A percentile compares a stretch with the other conserved stretches of the same genome.
Conservation (phyloP, 768 basidiomycete genomes). For the Kwoniella sp. region DNA sequence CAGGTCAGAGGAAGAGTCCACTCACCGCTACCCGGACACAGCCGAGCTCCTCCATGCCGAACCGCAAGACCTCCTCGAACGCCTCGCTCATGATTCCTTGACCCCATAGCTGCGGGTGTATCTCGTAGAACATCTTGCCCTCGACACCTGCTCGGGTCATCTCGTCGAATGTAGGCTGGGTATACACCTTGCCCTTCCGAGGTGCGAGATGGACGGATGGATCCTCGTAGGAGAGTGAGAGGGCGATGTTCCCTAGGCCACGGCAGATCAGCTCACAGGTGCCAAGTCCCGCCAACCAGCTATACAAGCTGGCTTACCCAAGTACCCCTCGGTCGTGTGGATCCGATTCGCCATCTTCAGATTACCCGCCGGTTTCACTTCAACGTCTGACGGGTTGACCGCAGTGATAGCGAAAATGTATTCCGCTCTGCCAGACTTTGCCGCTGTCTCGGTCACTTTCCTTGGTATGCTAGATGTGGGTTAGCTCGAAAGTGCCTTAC, state of each 20-base stretch:
- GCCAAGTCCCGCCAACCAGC: no score
- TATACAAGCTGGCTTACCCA: conserved; percentile 23
- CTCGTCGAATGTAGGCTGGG: conserved; percentile 27
- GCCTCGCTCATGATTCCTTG: conserved; percentile 42
- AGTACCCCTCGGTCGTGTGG: conserved; percentile 30
- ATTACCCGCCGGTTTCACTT: conserved; percentile 10
- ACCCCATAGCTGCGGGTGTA: conserved; percentile 47
- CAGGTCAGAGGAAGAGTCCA: background rate
- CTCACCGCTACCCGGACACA: conserved; percentile 26
- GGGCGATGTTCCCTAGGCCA: conserved; percentile 37
- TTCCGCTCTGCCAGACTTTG: conserved; percentile 23
- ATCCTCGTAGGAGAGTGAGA: conserved; percentile 9
- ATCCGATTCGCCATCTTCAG: conserved; percentile 30
- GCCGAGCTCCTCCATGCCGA: conserved; percentile 44
- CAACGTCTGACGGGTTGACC: conserved; percentile 19
- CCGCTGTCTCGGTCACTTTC: no score
- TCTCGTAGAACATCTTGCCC: conserved; percentile 43
- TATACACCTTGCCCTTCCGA: conserved; percentile 13
- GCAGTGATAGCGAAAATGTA: conserved; percentile 44
- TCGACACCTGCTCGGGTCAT: conserved; percentile 9
- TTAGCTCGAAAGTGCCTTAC: no score
- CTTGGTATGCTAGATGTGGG: conserved; percentile 28
- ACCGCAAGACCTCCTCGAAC: conserved; percentile 40
- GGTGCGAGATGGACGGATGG: conserved; percentile 10
- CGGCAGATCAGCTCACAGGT: no score